Evolutionary conservation across 768 basidiomycete genomes (phyloP), one percentile per base, ranked within the genome.

Genomic region (Suillus clintonianus): DNA sequence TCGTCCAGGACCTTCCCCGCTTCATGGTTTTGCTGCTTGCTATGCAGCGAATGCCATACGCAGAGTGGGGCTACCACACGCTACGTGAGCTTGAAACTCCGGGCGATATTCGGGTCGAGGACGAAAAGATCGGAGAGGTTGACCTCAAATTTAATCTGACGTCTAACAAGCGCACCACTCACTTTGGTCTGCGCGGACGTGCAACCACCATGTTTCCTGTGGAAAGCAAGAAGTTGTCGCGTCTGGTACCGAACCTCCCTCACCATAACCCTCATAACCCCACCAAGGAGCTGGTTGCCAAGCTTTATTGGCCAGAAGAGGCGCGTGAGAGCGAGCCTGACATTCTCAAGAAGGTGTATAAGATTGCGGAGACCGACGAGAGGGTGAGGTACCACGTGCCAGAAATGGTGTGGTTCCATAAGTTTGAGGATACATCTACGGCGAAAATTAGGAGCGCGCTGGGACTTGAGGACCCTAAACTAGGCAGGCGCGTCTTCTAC

Each of bases 1-100:
- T 64, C 42, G 54, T 69, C 11, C 39, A 66, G 17, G 68, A 66
- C 17, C 63, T 67, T n/a, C 63, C 66, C 0, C 63, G 56, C 2
- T 68, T 68, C 4, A 55, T 68, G 5, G 48, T 61, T 15, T 50
- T 66, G 9, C 61, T 68, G 1, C 59, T 68, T 11, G 60, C 60
- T 5, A 55, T 66, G 42, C 62, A 69, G 14, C 60, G 63, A 11
- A 61, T 69, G 48, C 1, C 32, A n/a, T 19, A 60, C 11, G 27
- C 3, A 1, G 54, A 69, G n/a, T 69, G 67, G 65, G 68, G 67
- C 4, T 14, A 66, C 36, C 54, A 66, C 42, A 24, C 36, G 0
- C 2, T n/a, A 14, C 63, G 58, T 17, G 3, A 30, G 58, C 1
- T 4, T 30, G 3, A 53, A 62, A 36, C 61, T 36, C 2, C 9